Conservation (phyloP, 805 yeast genomes). For the Candida loeiensis region DNA sequence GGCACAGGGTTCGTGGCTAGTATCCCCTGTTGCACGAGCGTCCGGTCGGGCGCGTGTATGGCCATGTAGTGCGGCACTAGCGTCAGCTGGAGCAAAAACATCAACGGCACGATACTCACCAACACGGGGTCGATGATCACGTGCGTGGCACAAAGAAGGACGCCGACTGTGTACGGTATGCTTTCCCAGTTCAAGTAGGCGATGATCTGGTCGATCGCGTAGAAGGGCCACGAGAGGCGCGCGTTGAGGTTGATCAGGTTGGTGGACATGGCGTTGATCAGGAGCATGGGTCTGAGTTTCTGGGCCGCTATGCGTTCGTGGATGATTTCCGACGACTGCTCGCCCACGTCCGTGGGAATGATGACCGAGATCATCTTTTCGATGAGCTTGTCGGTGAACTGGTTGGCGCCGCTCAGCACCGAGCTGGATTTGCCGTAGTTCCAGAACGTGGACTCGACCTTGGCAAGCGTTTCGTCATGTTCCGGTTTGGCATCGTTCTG, state of each 20-base stretch:
- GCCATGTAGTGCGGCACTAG: slow-evolving; percentile 66
- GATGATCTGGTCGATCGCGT: slow-evolving; percentile 53
- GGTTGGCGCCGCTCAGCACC: slow-evolving; percentile 9
- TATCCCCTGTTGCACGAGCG: slow-evolving; percentile 14
- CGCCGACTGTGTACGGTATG: slow-evolving; percentile 58
- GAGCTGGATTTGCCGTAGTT: slow-evolving; percentile 15
- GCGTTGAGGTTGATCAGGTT: slow-evolving; percentile 63
- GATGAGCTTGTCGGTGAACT: slow-evolving; percentile 63
- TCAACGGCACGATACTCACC: slow-evolving; percentile 50
- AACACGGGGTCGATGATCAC: slow-evolving; percentile 60
- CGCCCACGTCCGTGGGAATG: slow-evolving; percentile 52
- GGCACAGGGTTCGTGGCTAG: slow-evolving; percentile 28
- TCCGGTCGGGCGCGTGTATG: slow-evolving; percentile 60
- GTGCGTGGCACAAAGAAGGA: slow-evolving; percentile 48
- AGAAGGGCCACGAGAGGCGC: slow-evolving; percentile 60
- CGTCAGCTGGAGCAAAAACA: slow-evolving; percentile 49
- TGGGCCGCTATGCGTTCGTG: slow-evolving; percentile 58
- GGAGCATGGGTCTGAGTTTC: slow-evolving; percentile 61
- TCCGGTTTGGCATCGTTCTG: not conserved
- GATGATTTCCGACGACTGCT: slow-evolving; percentile 39
- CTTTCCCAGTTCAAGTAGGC: slow-evolving; percentile 61
- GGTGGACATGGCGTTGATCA: slow-evolving; percentile 65
- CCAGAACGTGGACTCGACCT: slow-evolving; percentile 22
- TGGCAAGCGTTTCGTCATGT: slow-evolving; percentile 1
- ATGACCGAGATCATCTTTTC: slow-evolving; percentile 72